Percentiles rank a stretch among this genome's conserved stretches.
These are phyloP conservation scores for Phytophthora cajani DNA, from an alignment of 352 stramenopile genomes.

Conservation along the genomic window DNA sequence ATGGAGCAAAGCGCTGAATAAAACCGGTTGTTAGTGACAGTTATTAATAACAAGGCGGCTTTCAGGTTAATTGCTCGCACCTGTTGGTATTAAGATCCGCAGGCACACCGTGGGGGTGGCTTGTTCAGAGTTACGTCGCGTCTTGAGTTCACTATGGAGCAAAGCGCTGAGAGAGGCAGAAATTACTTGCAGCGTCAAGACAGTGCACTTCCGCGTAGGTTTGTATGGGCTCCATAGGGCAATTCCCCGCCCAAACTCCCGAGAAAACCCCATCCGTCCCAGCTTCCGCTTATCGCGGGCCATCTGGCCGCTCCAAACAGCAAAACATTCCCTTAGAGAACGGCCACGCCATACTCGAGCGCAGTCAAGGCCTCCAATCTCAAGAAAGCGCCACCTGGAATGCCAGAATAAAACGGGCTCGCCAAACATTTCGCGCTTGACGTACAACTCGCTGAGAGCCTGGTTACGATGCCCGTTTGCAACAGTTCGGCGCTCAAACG, in stretches of 20 bases:
- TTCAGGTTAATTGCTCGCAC: not conserved
- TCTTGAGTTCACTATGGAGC: slow-evolving; percentile 17
- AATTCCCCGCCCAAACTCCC: slow-evolving; percentile 32
- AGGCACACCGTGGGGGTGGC: slow-evolving; percentile 10
- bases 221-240: not conserved
- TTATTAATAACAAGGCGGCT: not conserved
- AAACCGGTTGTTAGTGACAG: not conserved
- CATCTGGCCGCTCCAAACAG: slow-evolving; percentile 32
- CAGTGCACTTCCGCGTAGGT: slow-evolving; percentile 16
- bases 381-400: slow-evolving; percentile 46
- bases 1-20: too few species aligned
- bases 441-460: slow-evolving; percentile 17
- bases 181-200: slow-evolving; percentile 34
- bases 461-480: slow-evolving; percentile 21
- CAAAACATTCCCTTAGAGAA: slow-evolving; percentile 33
- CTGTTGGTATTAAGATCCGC: not conserved
- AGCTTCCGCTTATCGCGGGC: slow-evolving; percentile 34
- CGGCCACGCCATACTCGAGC: slow-evolving; percentile 24
- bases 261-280: slow-evolving; percentile 27
- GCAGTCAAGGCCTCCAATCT: slow-evolving; percentile 33
- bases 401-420: slow-evolving; percentile 29
- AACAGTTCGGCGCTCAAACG: slow-evolving; percentile 36
- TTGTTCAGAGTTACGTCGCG: slow-evolving; percentile 12
- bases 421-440: slow-evolving; percentile 28
- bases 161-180: slow-evolving; percentile 29